Evolutionary conservation across 495 filamentous ascomycete species (phyloP).

Genomic region (Neurospora cerealis): DNA sequence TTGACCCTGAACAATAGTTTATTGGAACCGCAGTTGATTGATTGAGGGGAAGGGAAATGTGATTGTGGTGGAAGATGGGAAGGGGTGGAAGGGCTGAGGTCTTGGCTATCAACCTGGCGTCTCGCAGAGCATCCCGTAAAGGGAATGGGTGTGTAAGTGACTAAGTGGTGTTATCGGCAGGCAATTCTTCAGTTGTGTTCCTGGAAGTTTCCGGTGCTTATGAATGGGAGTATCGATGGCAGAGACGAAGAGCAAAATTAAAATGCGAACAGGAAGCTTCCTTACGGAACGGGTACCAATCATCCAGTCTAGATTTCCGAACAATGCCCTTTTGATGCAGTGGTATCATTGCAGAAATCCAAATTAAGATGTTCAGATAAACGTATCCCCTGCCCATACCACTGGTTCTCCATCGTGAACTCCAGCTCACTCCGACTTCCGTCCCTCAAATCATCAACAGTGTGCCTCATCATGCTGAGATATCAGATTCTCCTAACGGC

Average conservation of each 20-base stretch:
- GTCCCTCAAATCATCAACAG: neutral
- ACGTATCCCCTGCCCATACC: neutral
- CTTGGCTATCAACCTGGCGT: neutral
- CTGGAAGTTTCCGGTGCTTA: neutral
- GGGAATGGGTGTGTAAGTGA: neutral
- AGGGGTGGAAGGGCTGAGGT: neutral
- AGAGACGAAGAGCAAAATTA: accelerated
- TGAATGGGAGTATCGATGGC: neutral
- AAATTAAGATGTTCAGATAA: neutral
- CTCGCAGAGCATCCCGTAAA: neutral
- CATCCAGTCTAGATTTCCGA: neutral
- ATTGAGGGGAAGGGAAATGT: neutral
- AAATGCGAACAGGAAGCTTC: neutral
- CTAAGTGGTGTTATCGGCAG: neutral
- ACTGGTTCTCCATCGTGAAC: neutral
- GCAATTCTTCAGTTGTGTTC: neutral
- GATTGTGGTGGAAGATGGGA: neutral
- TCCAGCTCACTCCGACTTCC: neutral
- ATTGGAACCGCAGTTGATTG: neutral
- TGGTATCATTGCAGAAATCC: neutral
- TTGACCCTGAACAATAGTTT: neutral
- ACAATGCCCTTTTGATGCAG: neutral
- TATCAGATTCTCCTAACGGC: neutral
- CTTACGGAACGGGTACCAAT: neutral
- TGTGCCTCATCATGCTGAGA: neutral